phyloP scores from a whole-genome alignment of 805 yeast genomes.

The Myxozyma udenii region DNA sequence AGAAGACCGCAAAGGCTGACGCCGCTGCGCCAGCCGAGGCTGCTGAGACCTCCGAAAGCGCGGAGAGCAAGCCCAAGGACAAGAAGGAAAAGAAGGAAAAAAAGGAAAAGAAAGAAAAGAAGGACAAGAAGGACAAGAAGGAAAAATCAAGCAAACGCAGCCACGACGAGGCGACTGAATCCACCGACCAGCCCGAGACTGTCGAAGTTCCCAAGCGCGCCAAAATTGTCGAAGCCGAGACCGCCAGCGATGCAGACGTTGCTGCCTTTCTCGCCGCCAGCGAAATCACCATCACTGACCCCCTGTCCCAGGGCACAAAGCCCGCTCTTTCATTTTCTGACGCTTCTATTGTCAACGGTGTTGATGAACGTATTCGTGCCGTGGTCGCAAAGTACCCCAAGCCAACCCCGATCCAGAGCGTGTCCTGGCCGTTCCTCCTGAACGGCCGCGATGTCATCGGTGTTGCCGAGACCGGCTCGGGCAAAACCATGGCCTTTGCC shows the following conservation, averaged over 20 bases:
- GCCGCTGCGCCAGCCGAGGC: constrained; percentile 34
- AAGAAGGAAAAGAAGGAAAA: constrained; percentile 34
- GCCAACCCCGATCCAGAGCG: constrained; percentile 95
- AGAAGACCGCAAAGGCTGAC: constrained; percentile 41
- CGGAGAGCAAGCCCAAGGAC: constrained; percentile 24
- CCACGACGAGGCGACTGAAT: constrained; percentile 35
- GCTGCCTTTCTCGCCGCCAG: constrained; percentile 63
- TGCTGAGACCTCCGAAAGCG: constrained; percentile 38
- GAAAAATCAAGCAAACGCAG: constrained; percentile 33
- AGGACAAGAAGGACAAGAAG: constrained; percentile 34
- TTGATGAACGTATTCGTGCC: constrained; percentile 52
- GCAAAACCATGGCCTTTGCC: constrained; percentile 95
- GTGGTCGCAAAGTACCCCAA: constrained; percentile 70
- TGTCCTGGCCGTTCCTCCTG: constrained; percentile 87
- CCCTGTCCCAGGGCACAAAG: constrained; percentile 46
- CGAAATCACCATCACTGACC: constrained; percentile 78
- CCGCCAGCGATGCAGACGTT: constrained; percentile 53
- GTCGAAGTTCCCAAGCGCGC: constrained; percentile 2
- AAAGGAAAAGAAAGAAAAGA: constrained; percentile 37
- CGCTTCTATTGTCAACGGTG: constrained; percentile 41
- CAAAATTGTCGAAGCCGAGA: constrained; percentile 22
- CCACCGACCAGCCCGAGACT: constrained; percentile 19
- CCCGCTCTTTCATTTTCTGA: constrained; percentile 71
- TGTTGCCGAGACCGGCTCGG: constrained; percentile 98
- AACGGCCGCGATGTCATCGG: constrained; percentile 84